Percentiles rank a stretch among this genome's conserved stretches.
These are phyloP conservation scores for Annulohypoxylon nitens DNA, from an alignment of 495 filamentous ascomycete genomes.

Conservation along the genomic window DNA sequence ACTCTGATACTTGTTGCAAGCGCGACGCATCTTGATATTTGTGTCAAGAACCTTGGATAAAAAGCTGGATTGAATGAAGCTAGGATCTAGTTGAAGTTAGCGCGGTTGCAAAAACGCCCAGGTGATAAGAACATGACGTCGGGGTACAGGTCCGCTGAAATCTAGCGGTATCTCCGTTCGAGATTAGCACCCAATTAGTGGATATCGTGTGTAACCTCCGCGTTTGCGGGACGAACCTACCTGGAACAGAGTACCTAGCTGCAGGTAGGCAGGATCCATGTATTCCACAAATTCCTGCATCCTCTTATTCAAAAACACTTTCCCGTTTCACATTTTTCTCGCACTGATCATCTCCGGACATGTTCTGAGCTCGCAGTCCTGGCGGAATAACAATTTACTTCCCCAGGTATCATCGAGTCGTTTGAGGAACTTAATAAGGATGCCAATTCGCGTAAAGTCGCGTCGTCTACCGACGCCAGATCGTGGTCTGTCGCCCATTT, in stretches of 20 bases:
- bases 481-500: conserved; percentile 38
- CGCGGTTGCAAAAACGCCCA: conserved; percentile 17
- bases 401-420: not conserved
- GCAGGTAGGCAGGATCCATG: too few species aligned
- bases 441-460: conserved; percentile 64
- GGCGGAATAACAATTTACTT: conserved; percentile 6
- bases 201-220: conserved; percentile 7
- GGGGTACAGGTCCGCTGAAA: not conserved
- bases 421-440: conserved; percentile 31
- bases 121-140: conserved; percentile 1
- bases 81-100: conserved; percentile 34
- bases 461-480: conserved; percentile 45
- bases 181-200: not conserved
- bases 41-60: not conserved
- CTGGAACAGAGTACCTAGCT: not conserved
- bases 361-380: not conserved
- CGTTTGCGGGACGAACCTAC: conserved; percentile 18
- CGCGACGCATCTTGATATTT: not conserved
- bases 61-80: conserved; percentile 17
- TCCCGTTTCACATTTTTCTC: conserved; percentile 1
- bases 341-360: not conserved
- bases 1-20: not conserved
- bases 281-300: not conserved
- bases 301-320: not conserved
- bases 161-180: not conserved